Evolutionary conservation across 352 stramenopile genomes (phyloP).

Genomic region (Phytopythium helicoides): DNA sequence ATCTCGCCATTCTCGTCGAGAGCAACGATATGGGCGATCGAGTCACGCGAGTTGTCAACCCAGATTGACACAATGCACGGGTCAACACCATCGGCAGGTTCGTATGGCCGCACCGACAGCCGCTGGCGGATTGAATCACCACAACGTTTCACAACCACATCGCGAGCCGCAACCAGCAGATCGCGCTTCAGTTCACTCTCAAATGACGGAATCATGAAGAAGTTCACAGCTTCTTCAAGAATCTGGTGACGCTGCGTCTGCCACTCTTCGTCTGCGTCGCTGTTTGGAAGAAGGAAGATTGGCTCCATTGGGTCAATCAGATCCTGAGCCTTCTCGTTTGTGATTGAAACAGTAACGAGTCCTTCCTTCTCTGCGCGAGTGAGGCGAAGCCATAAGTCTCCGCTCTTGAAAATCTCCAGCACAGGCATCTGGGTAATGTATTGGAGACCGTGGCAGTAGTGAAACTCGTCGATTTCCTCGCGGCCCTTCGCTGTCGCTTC

Average conservation of each 20-base stretch:
- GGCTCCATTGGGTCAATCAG: conserved; percentile 79
- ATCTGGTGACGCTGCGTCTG: conserved; percentile 81
- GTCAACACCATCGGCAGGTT: conserved; percentile 71
- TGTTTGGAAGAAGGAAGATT: conserved; percentile 57
- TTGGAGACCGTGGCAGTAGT: conserved; percentile 84
- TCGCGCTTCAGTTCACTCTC: conserved; percentile 85
- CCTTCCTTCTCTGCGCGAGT: conserved; percentile 84
- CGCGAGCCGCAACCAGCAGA: conserved; percentile 62
- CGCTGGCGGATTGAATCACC: conserved; percentile 62
- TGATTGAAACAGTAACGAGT: conserved; percentile 67
- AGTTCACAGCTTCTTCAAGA: conserved; percentile 80
- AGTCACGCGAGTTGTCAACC: conserved; percentile 75
- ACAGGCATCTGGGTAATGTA: conserved; percentile 86
- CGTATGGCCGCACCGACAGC: conserved; percentile 73
- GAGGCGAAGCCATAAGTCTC: conserved; percentile 78
- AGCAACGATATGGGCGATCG: conserved; percentile 82
- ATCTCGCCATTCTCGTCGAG: conserved; percentile 85
- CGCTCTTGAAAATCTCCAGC: conserved; percentile 69
- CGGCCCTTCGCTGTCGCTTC: conserved; percentile 77
- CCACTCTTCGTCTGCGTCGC: conserved; percentile 77
- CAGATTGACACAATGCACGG: conserved; percentile 87
- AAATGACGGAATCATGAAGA: conserved; percentile 83
- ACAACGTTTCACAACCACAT: conserved; percentile 78
- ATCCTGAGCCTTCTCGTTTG: conserved; percentile 81
- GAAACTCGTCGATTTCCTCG: conserved; percentile 88